Percentiles rank a stretch among this genome's conserved stretches.
Evolutionary conservation across 345 rosid species (phyloP).

Genomic region (Aquilaria yunnanensis): DNA sequence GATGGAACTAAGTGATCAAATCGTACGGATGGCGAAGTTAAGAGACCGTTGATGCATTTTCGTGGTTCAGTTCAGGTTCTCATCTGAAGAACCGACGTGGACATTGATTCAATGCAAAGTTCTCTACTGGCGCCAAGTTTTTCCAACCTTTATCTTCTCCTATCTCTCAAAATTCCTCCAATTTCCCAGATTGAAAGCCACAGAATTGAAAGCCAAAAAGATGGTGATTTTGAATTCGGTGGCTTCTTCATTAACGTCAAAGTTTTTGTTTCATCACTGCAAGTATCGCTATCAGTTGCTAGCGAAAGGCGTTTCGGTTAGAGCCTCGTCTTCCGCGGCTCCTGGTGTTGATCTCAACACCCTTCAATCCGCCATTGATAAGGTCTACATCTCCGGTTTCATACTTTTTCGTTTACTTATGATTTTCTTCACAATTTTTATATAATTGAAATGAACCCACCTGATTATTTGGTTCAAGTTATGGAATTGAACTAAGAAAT

Average conservation of each 20-base stretch:
- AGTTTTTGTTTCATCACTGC: slow-evolving; percentile 12
- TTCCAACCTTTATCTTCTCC: slow-evolving; percentile 5
- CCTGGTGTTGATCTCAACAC: slow-evolving; percentile 43
- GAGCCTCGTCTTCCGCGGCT: slow-evolving; percentile 35
- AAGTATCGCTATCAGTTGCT: slow-evolving; percentile 2
- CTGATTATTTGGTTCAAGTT: no score
- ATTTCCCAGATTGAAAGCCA: background rate
- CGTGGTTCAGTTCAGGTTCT: no score
- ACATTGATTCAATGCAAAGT: background rate
- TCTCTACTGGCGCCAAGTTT: slow-evolving; percentile 6
- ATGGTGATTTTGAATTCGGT: background rate
- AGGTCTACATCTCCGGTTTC: slow-evolving; percentile 28
- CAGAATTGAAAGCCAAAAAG: background rate
- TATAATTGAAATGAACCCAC: no score
- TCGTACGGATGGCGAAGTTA: no score
- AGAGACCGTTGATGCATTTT: no score
- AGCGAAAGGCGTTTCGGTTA: slow-evolving; percentile 2
- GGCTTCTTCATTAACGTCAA: slow-evolving; percentile 3
- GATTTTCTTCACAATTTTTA: background rate
- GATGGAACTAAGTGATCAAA: no score
- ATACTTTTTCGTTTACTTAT: background rate
- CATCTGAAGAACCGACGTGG: background rate
- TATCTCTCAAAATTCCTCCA: background rate
- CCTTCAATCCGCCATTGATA: slow-evolving; percentile 64
- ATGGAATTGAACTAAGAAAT: no score